Conservation (phyloP, 129 eudicot genomes). For the Pseudognaphalium luteoalbum region DNA sequence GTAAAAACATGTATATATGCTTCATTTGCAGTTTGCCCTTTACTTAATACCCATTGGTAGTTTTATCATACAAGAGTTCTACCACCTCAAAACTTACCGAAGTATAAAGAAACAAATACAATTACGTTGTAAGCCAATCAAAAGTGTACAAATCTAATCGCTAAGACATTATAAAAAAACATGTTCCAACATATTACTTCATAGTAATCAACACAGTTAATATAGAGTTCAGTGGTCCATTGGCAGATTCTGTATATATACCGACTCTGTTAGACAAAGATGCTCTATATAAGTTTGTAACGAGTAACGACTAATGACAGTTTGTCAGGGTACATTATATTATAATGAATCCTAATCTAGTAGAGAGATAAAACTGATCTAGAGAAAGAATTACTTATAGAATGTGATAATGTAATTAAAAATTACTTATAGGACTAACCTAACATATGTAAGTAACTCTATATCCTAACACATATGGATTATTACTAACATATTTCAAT, state of each 20-base stretch:
- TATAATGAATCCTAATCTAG: neutral
- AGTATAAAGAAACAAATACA: neutral
- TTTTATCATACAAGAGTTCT: too few species aligned
- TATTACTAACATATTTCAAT: neutral
- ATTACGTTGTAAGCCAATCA: neutral
- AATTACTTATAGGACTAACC: neutral
- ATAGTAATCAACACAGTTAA: slow-evolving; percentile 6
- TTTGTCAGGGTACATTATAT: neutral
- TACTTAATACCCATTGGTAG: too few species aligned
- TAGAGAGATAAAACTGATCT: neutral
- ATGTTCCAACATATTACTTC: neutral
- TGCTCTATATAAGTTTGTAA: slow-evolving; percentile 3
- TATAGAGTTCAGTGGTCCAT: neutral
- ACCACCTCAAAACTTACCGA: neutral
- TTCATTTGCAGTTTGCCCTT: neutral
- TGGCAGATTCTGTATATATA: neutral
- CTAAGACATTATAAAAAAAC: neutral
- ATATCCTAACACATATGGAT: neutral
- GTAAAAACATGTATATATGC: neutral
- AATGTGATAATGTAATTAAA: neutral
- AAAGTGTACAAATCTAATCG: neutral
- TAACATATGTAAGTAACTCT: neutral
- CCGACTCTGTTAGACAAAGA: neutral
- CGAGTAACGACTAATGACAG: neutral
- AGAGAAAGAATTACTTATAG: neutral